Evolutionary conservation across 73 alveolate species (phyloP).

Genomic region (Durusdinium trenchii): DNA sequence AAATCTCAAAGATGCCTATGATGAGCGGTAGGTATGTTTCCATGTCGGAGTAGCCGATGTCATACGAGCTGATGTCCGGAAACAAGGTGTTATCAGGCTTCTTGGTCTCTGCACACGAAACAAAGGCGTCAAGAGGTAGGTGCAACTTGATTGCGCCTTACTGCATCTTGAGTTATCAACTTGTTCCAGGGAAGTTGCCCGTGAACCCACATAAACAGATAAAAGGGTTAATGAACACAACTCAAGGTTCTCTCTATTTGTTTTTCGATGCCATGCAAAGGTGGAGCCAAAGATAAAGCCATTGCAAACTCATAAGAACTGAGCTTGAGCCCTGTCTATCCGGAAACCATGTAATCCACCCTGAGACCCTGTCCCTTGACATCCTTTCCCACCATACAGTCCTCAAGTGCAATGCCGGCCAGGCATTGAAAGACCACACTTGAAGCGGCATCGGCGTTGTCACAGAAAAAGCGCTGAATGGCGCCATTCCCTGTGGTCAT

Average conservation of each 20-base stretch:
- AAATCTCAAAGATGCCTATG: background rate
- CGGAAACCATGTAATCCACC: background rate
- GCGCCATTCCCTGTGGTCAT: background rate
- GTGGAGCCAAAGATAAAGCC: background rate
- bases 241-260: background rate
- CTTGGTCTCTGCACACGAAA: background rate
- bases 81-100: background rate
- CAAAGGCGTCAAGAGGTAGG: background rate
- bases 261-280: background rate
- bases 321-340: background rate
- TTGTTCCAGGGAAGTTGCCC: background rate
- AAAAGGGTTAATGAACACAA: background rate
- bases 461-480: too few species aligned
- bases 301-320: too few species aligned
- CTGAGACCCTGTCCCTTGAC: background rate
- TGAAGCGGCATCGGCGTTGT: too few species aligned
- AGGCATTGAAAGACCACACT: background rate
- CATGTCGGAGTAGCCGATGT: background rate
- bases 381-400: background rate
- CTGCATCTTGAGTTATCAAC: background rate
- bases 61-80: constrained; percentile 9
- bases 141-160: constrained; percentile 27
- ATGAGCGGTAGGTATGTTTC: constrained; percentile 19
- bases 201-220: background rate
- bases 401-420: constrained; percentile 17